Percentiles rank a stretch among this genome's conserved stretches.
Evolutionary conservation across 2,329 filamentous ascomycete genomes (phyloP).

Genomic region (Trichoderma sp.): DNA sequence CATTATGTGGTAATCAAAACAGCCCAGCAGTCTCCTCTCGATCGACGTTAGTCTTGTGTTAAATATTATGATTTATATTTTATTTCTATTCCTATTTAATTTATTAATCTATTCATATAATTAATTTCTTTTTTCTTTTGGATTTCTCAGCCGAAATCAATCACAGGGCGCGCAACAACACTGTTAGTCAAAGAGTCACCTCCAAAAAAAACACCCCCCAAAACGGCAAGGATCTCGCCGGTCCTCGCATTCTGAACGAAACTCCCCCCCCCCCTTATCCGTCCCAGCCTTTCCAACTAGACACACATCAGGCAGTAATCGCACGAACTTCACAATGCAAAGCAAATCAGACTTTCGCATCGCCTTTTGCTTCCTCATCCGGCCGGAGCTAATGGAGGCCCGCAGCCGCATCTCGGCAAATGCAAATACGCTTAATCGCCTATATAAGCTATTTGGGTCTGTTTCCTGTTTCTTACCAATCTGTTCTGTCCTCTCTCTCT

Average conservation of each 20-base stretch:
- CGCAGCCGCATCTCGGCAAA: slow-evolving; percentile 1
- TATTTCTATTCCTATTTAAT: background rate
- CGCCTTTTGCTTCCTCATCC: slow-evolving; percentile 13
- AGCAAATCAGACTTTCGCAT: background rate
- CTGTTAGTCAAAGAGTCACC: background rate
- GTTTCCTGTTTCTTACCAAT: background rate
- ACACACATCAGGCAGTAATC: background rate
- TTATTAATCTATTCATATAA: no score
- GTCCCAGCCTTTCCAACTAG: no score
- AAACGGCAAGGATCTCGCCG: background rate
- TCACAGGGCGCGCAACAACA: no score
- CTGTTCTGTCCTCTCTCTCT: background rate
- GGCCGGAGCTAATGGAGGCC: background rate
- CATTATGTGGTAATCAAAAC: background rate
- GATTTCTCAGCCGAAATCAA: background rate
- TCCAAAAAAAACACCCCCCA: background rate
- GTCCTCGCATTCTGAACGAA: background rate
- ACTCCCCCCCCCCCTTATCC: no score
- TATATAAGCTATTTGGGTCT: background rate
- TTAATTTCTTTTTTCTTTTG: background rate
- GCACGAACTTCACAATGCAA: background rate
- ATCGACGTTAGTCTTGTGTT: background rate
- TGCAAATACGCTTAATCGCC: background rate
- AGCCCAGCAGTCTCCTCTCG: background rate
- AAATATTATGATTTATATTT: background rate